A percentile compares a stretch with the other conserved stretches of the same genome.
These are phyloP conservation scores for Schizophyllum commune DNA, from an alignment of 1,284 basidiomycete genomes.

Conservation along the genomic window DNA sequence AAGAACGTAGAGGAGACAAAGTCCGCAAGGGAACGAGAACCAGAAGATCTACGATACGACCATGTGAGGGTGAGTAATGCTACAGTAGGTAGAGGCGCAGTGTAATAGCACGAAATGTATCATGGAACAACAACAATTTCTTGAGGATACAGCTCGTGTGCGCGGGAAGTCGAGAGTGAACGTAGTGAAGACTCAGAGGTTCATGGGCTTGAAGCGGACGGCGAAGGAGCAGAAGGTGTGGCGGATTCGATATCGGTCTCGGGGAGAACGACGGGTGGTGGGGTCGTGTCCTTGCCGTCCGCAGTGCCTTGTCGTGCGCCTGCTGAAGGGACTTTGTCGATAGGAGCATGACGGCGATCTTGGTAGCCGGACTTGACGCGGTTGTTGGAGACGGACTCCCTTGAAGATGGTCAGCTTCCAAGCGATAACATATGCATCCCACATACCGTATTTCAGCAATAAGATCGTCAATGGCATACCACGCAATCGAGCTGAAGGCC, in stretches of 20 bases:
- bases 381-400: constrained; percentile 68
- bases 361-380: constrained; percentile 62
- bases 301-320: constrained; percentile 58
- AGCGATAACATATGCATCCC: not conserved
- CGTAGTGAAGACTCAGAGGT: too few species aligned
- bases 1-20: too few species aligned
- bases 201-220: not conserved
- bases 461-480: constrained; percentile 69
- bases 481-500: constrained; percentile 58
- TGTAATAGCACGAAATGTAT: not conserved
- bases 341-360: constrained; percentile 45
- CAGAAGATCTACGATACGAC: not conserved
- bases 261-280: not conserved
- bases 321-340: constrained; percentile 60
- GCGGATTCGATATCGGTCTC: not conserved
- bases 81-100: not conserved
- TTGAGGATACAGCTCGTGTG: too few species aligned
- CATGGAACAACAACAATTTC: not conserved
- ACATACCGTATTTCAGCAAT: constrained; percentile 72
- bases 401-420: constrained; percentile 18
- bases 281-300: constrained; percentile 50
- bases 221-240: not conserved
- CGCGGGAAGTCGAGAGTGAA: too few species aligned
- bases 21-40: not conserved
- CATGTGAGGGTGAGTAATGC: not conserved